Evolutionary conservation across 2,329 filamentous ascomycete species (phyloP).

Genomic region (Pseudocercospora pini-densiflorae): DNA sequence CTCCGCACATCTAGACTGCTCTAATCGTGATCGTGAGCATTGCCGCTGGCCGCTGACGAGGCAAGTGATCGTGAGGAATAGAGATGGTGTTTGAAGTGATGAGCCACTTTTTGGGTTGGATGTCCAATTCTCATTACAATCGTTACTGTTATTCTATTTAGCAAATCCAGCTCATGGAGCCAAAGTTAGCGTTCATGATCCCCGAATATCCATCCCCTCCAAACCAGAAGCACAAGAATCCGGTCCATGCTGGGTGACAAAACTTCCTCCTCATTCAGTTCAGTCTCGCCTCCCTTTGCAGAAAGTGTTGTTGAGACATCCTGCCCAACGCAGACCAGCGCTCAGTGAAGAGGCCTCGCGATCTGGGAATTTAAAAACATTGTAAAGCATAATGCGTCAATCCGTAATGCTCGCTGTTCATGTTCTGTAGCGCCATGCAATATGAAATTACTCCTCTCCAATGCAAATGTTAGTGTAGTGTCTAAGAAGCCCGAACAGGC

Average conservation of each 20-base stretch:
- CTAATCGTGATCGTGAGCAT: neutral
- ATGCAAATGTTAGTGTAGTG: neutral
- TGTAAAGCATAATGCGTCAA: constrained; percentile 19
- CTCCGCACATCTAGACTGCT: constrained; percentile 2
- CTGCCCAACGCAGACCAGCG: constrained; percentile 23
- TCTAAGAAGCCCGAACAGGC: constrained; percentile 20
- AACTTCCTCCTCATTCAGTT: neutral
- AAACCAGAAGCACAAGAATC: neutral
- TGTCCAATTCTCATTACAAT: constrained; percentile 17
- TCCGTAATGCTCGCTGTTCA: constrained; percentile 12
- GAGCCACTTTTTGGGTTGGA: neutral
- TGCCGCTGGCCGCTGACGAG: neutral
- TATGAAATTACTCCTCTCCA: constrained; percentile 1
- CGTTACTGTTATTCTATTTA: constrained; percentile 23
- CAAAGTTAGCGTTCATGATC: neutral
- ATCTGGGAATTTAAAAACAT: constrained; percentile 20
- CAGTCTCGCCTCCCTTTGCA: constrained; percentile 8
- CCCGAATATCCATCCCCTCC: neutral
- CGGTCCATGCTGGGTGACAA: neutral
- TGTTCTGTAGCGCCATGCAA: constrained; percentile 21
- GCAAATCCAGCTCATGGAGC: neutral
- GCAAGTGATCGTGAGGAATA: neutral
- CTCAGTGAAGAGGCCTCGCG: constrained; percentile 15
- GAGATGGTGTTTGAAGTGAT: neutral
- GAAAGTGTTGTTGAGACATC: constrained; percentile 15